phyloP scores from a whole-genome alignment of 2,329 filamentous ascomycete genomes.

The Scopulariopsis brevicaulis region DNA sequence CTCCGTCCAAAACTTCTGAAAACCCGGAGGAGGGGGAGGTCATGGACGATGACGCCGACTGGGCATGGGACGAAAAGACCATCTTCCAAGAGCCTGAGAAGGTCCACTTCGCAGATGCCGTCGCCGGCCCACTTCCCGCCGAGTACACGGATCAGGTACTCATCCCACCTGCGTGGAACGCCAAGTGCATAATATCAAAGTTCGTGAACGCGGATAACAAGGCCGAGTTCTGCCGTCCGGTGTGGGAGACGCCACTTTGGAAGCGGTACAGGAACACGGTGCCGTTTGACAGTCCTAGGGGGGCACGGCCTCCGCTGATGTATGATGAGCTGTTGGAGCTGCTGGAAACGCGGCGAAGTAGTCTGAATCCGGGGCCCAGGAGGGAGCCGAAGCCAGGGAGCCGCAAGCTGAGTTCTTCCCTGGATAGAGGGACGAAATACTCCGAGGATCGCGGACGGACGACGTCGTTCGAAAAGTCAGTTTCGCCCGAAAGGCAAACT shows the following conservation, averaged over 20 bases:
- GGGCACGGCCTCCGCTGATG: neutral
- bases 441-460: neutral
- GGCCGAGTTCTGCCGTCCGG: constrained; percentile 27
- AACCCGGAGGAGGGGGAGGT: constrained; percentile 15
- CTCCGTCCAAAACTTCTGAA: constrained; percentile 10
- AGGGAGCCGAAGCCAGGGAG: constrained; percentile 6
- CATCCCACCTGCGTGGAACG: constrained; percentile 30
- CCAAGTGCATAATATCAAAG: constrained; percentile 29
- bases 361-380: constrained; percentile 5
- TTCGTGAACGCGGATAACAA: constrained; percentile 30
- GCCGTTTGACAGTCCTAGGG: constrained; percentile 18
- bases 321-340: constrained; percentile 6
- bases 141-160: constrained; percentile 32
- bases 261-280: constrained; percentile 27
- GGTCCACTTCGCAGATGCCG: constrained; percentile 28
- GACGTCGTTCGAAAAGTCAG: neutral
- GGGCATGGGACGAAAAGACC: constrained; percentile 23
- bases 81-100: constrained; percentile 24
- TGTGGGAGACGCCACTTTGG: constrained; percentile 29
- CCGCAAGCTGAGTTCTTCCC: neutral
- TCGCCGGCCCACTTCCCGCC: constrained; percentile 30
- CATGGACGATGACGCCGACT: constrained; percentile 19
- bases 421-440: neutral
- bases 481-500: neutral
- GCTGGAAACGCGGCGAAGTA: constrained; percentile 3